Conservation (phyloP, 2,329 filamentous ascomycete species). For the Neonectria ditissima region DNA sequence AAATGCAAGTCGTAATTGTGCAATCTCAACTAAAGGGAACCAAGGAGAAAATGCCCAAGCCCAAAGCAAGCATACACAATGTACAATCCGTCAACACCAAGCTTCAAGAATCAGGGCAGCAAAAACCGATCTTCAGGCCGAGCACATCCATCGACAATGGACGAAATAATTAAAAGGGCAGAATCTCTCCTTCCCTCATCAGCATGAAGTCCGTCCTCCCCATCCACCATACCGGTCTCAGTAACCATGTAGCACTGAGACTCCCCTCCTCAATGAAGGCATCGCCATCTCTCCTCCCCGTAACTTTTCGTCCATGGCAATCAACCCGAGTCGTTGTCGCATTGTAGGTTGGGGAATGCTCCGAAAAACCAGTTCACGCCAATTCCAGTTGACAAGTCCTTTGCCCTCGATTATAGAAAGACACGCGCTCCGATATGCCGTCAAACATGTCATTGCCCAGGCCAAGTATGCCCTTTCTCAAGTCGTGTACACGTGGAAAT, state of each 20-base stretch:
- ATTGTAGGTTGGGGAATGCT: conserved; percentile 44
- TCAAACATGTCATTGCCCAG: conserved; percentile 44
- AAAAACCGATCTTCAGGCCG: conserved; percentile 38
- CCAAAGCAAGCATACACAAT: conserved; percentile 39
- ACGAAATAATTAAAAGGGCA: conserved; percentile 41
- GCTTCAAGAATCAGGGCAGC: conserved; percentile 39
- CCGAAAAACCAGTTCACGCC: conserved; percentile 42
- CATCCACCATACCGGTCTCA: conserved; percentile 6
- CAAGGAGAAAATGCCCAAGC: conserved; percentile 25
- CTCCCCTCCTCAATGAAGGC: conserved; percentile 23
- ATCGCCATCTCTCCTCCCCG: conserved; percentile 31
- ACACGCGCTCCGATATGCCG: conserved; percentile 46
- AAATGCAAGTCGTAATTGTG: conserved; percentile 39
- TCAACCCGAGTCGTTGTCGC: conserved; percentile 43
- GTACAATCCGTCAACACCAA: conserved; percentile 46
- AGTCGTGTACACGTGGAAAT: conserved; percentile 45
- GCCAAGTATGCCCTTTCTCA: conserved; percentile 43
- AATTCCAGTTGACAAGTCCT: conserved; percentile 43
- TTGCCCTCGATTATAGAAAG: conserved; percentile 41
- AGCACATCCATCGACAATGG: conserved; percentile 31
- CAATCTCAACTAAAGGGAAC: conserved; percentile 37
- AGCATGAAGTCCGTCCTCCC: conserved; percentile 17
- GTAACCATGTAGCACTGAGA: conserved; percentile 3
- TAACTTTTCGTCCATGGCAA: conserved; percentile 41
- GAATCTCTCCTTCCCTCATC: conserved; percentile 20